Evolutionary conservation across 108 stramenopile genomes (phyloP), one percentile per base, ranked within the genome.

Genomic region (Skeletonema tropicum): DNA sequence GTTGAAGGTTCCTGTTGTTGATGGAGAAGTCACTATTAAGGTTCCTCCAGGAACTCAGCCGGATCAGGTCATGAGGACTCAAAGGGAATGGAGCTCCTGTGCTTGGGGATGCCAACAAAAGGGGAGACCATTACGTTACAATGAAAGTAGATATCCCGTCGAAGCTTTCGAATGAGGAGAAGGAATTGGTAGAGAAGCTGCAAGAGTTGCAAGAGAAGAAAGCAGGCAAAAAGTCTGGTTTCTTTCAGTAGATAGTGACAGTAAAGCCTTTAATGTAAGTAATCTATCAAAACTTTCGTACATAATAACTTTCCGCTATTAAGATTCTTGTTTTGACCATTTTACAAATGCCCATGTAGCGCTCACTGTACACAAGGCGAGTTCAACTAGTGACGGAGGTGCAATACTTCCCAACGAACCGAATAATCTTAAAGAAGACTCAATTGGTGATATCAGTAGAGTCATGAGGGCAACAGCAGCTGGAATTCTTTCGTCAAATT

Each of bases 11-110:
- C 95, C 94, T 14, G 94, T 96, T 25, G 97, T 97, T 14, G 98
- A 99, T 71, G 97, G 96, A 14, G 92, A 93, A 70, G 96, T 97
- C 19, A 97, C 97, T 70, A 97, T 98, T 73, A 94, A 98, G 84
- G 92, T 99, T 10, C 98, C 98, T 2, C 85, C 96, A 17, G 98
- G 98, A 15, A 98, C 97, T 32, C 98, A 99, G 72, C 98, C 98
- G 14, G 97, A 92, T n/a, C 92, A 95, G 71, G 94, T 97, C 21
- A 96, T 99, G 88, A 83, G 97, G 97, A 38, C 80, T 99, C 36
- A 92, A 92, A 65, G 94, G 94, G 38, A 97, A 96, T 69, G 98
- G 94, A 26, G 95, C 96, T 12, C 97, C 97, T 14, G 61, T 85
- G 60, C 78, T 97, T 64, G 94, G 94, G 9, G 87, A 94, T 71